Evolutionary conservation across 2,329 filamentous ascomycete species (phyloP).

Genomic region (Botrytis porri): DNA sequence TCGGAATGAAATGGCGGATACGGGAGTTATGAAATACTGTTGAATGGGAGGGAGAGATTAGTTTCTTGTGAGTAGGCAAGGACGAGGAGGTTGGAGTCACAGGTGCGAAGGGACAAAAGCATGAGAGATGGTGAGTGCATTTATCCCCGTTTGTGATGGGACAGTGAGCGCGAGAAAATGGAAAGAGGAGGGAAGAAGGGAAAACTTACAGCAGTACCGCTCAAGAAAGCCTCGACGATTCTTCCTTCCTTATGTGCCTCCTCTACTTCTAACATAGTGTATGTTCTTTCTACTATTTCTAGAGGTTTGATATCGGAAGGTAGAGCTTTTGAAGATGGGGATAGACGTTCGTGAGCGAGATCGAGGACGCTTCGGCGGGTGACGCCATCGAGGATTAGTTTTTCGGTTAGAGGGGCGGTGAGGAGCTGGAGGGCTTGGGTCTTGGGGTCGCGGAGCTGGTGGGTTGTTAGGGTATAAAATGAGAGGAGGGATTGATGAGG

Average conservation of each 20-base stretch:
- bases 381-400: constrained; percentile 82
- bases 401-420: constrained; percentile 78
- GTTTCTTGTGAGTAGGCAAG: not conserved
- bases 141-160: not conserved
- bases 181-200: not conserved
- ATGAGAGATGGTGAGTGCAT: not conserved
- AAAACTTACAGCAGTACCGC: constrained; percentile 74
- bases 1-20: constrained; percentile 66
- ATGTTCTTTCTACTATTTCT: constrained; percentile 76
- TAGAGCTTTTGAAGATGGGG: constrained; percentile 36
- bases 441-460: not conserved
- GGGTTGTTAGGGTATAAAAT: not conserved
- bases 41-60: not conserved
- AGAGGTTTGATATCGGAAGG: constrained; percentile 43
- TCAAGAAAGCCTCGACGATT: constrained; percentile 78
- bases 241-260: constrained; percentile 72
- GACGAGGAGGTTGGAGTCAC: not conserved
- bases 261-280: constrained; percentile 74
- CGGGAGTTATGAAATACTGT: constrained; percentile 68
- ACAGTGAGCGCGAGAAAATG: not conserved
- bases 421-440: not conserved
- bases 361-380: constrained; percentile 77
- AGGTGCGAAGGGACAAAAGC: not conserved
- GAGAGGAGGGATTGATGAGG: not conserved
- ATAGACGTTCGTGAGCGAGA: constrained; percentile 63